These are phyloP conservation scores for Ormosia emarginata DNA, from an alignment of 306 rosid genomes.

Conservation along the genomic window DNA sequence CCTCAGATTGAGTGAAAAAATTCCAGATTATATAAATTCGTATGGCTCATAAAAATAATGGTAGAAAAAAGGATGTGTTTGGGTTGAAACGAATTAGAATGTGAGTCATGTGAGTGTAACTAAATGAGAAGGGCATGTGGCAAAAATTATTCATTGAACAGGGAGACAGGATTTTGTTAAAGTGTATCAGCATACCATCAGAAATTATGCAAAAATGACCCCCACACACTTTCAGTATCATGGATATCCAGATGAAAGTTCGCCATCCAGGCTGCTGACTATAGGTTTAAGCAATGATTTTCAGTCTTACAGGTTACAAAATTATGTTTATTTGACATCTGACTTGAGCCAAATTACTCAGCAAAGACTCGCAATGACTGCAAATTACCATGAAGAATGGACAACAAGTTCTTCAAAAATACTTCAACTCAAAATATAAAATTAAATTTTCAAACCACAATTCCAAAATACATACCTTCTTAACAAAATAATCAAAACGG, in stretches of 20 bases:
- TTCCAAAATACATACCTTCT: constrained; percentile 53
- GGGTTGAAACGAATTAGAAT: neutral
- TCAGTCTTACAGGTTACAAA: neutral
- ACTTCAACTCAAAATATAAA: neutral
- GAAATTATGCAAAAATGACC: neutral
- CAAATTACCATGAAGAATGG: constrained; percentile 1
- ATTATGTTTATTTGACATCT: neutral
- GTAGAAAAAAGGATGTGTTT: neutral
- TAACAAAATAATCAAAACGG: constrained; percentile 77
- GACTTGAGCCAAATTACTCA: neutral
- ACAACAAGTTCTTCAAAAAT: neutral
- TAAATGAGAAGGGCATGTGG: neutral
- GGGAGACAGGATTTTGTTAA: neutral
- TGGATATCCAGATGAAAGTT: neutral
- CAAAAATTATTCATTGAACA: neutral
- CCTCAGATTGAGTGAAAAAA: neutral
- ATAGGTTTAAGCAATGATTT: neutral
- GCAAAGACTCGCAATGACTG: neutral
- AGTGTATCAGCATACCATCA: neutral
- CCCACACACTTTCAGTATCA: neutral
- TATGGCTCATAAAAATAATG: neutral
- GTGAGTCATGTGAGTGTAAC: neutral
- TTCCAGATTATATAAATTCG: neutral
- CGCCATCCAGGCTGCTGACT: neutral
- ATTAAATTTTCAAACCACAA: neutral